phyloP scores from a whole-genome alignment of 352 stramenopile species.

The Phytophthora ramorum region DNA sequence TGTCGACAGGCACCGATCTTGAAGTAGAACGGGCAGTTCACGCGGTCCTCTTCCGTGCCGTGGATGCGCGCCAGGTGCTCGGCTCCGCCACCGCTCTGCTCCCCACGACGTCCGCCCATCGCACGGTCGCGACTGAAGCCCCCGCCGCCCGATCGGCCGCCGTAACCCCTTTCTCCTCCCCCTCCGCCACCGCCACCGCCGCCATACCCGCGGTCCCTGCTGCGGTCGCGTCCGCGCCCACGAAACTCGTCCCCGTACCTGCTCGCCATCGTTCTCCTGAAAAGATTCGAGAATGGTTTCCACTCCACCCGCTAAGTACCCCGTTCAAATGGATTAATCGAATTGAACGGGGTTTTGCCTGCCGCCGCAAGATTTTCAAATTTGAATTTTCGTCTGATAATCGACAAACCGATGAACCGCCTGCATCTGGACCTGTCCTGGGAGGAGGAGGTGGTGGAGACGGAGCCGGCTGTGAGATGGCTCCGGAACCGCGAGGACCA shows the following conservation, averaged over 20 bases:
- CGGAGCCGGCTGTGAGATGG: constrained; percentile 18
- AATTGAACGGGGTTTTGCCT: not conserved
- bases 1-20: constrained; percentile 99
- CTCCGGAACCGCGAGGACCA: constrained; percentile 10
- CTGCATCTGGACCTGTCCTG: constrained; percentile 38
- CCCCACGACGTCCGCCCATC: constrained; percentile 54
- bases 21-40: constrained; percentile 99
- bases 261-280: constrained; percentile 54
- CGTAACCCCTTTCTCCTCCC: constrained; percentile 40
- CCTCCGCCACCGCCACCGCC: constrained; percentile 32
- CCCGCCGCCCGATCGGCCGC: constrained; percentile 48
- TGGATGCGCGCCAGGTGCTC: constrained; percentile 98
- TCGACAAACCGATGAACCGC: constrained; percentile 27
- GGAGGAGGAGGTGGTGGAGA: constrained; percentile 45
- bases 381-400: constrained; percentile 27
- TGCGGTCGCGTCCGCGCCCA: constrained; percentile 72
- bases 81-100: constrained; percentile 86
- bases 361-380: constrained; percentile 25
- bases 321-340: not conserved
- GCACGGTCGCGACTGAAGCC: constrained; percentile 60
- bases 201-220: constrained; percentile 65
- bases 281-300: constrained; percentile 55
- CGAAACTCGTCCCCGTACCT: constrained; percentile 80
- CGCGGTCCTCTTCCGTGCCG: constrained; percentile 96
- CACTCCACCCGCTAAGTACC: constrained; percentile 33